Percentiles rank a stretch among this genome's conserved stretches.
phyloP scores from a whole-genome alignment of 148 eudicot genomes.

The Chenopodium formosanum region DNA sequence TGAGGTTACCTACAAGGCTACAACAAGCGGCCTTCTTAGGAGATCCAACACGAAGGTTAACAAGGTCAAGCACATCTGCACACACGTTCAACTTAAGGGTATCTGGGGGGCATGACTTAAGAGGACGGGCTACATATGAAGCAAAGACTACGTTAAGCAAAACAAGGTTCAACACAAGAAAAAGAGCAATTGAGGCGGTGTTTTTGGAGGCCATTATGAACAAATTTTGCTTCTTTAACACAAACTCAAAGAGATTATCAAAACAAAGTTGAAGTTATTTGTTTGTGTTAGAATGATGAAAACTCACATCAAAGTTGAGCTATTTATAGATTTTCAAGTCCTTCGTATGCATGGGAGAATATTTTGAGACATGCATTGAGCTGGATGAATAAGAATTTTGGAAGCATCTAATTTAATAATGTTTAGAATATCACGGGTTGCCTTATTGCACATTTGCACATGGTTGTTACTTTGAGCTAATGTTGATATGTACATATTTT shows the following conservation, averaged over 20 bases:
- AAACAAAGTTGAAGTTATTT: too few relatives aligned
- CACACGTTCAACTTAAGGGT: conserved; percentile 6
- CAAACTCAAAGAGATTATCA: background rate
- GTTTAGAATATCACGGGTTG: background rate
- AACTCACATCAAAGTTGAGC: too few relatives aligned
- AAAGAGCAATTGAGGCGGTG: background rate
- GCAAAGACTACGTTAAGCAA: background rate
- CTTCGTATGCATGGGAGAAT: too few relatives aligned
- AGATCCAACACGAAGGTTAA: background rate
- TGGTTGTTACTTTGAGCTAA: background rate
- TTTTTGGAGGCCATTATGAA: background rate
- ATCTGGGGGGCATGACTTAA: background rate
- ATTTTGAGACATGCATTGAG: background rate
- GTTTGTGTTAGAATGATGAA: background rate
- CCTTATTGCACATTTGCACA: background rate
- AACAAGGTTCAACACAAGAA: background rate
- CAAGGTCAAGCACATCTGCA: conserved; percentile 4
- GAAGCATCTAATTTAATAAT: background rate
- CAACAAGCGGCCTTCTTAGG: background rate
- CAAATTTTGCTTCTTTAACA: background rate
- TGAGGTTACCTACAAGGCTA: conserved; percentile 2
- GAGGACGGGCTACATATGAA: background rate
- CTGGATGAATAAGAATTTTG: background rate
- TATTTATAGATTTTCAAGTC: background rate
- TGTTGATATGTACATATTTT: background rate